Base-by-base conservation (phyloP, 768 basidiomycete species). In the Tephrocybe sp. region DNA sequence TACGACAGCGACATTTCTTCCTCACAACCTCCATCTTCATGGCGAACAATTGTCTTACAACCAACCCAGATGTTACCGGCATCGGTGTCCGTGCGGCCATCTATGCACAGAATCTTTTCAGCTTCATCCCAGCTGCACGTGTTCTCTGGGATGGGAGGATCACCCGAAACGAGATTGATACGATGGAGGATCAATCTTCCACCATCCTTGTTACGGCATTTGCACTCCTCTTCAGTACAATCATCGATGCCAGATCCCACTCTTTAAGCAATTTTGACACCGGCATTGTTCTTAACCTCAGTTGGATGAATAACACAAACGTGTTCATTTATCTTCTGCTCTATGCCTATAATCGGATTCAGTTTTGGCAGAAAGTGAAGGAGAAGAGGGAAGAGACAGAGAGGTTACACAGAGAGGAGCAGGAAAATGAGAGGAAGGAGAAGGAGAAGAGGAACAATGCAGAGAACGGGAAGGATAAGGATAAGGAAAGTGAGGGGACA, bases 281-380 rank as follows among this genome's bases (percentile, higher is more conserved):
- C 8, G 47, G 27, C 42, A 56, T 65, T 46, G 45, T 67, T 13
- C 62, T 65, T 34, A 53, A 52, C 39, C 54, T 61, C 38, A 60
- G 58, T 47, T 66, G 63, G 62, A 60, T 60, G 50, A 62, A 57
- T 40, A 61, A 61, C 42, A 62, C 57, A 29, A 29, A 29, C 11
- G 5, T 29, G 27, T 54, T 54, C 47, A 49, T 49, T 24, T 49
- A 49, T 16, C 39, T 54, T 18, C 36, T 54, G 27, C 55, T 59
- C 42, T 52, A 61, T n/a, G 29, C 56, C 42, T 52, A 55, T 29
- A 41, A 46, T n/a, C 43, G 36, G 27, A 11, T 29, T n/a, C n/a
- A n/a, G n/a, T n/a, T n/a, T n/a, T n/a, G n/a, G n/a, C n/a, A n/a
- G n/a, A n/a, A n/a, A n/a, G n/a, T n/a, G n/a, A n/a, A n/a, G n/a